Evolutionary conservation across 805 yeast species (phyloP).

Genomic region (Limtongia smithiae): DNA sequence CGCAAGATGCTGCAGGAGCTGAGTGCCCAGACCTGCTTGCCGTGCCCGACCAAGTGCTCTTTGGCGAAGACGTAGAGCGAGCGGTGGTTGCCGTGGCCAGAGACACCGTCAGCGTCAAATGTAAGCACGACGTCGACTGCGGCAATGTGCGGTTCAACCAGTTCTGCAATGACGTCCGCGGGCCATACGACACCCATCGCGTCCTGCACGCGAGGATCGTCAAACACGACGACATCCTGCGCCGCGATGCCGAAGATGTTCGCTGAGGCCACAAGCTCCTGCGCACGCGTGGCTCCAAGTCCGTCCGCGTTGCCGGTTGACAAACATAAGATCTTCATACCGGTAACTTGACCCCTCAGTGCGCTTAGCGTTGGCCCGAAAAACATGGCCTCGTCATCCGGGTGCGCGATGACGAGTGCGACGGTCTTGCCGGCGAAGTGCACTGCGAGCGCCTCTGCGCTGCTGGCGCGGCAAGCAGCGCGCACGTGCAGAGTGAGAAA

Average conservation of each 20-base stretch:
- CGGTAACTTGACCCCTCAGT: constrained; percentile 26
- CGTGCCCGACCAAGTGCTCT: constrained; percentile 31
- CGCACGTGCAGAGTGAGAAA: too few species aligned
- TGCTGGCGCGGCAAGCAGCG: constrained; percentile 13
- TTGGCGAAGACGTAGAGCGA: constrained; percentile 52
- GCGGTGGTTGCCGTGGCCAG: constrained; percentile 83
- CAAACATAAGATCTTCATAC: constrained; percentile 37
- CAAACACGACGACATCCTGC: constrained; percentile 45
- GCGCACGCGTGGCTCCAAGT: constrained; percentile 57
- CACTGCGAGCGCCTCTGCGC: constrained; percentile 2
- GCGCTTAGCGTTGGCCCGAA: constrained; percentile 75
- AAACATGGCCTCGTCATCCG: constrained; percentile 98
- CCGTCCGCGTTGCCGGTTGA: constrained; percentile 77
- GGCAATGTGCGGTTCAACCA: constrained; percentile 37
- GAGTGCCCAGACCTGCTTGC: constrained; percentile 34
- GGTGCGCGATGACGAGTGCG: constrained; percentile 76
- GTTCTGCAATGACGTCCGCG: constrained; percentile 40
- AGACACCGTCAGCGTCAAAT: constrained; percentile 79
- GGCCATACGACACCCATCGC: constrained; percentile 70
- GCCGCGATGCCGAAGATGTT: constrained; percentile 49
- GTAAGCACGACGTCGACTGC: constrained; percentile 53
- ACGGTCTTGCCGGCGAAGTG: constrained; percentile 16
- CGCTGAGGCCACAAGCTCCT: constrained; percentile 59
- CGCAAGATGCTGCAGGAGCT: constrained; percentile 38
- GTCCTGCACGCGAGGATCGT: constrained; percentile 57